Percentiles rank a stretch among this genome's conserved stretches.
phyloP scores from a whole-genome alignment of 2,329 filamentous ascomycete species.

The Drechmeria coniospora region DNA sequence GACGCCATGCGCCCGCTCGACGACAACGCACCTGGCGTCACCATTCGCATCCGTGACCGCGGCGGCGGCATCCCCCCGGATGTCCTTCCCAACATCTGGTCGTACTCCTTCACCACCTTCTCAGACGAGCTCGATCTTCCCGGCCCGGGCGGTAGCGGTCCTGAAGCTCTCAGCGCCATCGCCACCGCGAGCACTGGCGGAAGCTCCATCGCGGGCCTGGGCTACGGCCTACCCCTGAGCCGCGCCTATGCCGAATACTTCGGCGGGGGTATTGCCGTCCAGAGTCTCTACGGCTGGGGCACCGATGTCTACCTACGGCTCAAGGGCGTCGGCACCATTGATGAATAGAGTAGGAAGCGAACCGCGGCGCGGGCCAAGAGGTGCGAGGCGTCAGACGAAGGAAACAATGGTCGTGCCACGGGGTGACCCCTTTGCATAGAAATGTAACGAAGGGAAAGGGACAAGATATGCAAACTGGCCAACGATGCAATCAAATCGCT shows the following conservation, averaged over 20 bases:
- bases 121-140: constrained; percentile 38
- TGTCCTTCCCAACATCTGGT: constrained; percentile 79
- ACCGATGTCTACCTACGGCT: constrained; percentile 53
- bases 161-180: constrained; percentile 55
- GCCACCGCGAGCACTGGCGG: constrained; percentile 54
- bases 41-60: constrained; percentile 88
- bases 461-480: too few species aligned
- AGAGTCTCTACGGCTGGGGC: constrained; percentile 90
- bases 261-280: constrained; percentile 85
- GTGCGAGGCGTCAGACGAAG: too few species aligned
- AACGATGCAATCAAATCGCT: neutral
- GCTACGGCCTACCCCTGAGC: constrained; percentile 81
- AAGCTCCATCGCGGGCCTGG: constrained; percentile 80
- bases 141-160: constrained; percentile 21
- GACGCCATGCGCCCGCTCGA: constrained; percentile 42
- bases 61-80: constrained; percentile 84
- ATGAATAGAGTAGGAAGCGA: constrained; percentile 6
- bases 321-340: constrained; percentile 44
- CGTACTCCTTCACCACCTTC: constrained; percentile 95
- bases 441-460: too few species aligned
- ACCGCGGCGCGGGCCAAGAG: too few species aligned
- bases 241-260: constrained; percentile 97
- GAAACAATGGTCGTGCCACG: too few species aligned
- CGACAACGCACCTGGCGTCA: constrained; percentile 66
- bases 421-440: too few species aligned